Percentiles rank a stretch among this genome's conserved stretches.
phyloP scores from a whole-genome alignment of 2,329 filamentous ascomycete genomes.

The Chaetomiaceae sp. region DNA sequence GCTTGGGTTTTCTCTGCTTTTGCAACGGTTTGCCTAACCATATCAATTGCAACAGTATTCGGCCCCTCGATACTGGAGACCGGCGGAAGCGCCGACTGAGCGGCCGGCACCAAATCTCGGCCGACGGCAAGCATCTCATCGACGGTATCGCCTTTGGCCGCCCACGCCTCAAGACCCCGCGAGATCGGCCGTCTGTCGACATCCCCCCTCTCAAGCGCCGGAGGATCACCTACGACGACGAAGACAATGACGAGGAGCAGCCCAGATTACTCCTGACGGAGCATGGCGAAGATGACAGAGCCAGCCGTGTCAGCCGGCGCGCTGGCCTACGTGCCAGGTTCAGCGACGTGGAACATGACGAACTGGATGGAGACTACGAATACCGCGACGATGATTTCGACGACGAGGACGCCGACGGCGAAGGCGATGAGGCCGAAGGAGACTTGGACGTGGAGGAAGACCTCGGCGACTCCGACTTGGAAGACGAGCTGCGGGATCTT shows the following conservation, averaged over 20 bases:
- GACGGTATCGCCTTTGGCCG: conserved; percentile 84
- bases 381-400: conserved; percentile 9
- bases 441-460: conserved; percentile 24
- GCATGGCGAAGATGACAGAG: conserved; percentile 30
- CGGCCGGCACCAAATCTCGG: conserved; percentile 75
- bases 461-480: conserved; percentile 18
- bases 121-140: conserved; percentile 72
- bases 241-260: conserved; percentile 36
- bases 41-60: conserved; percentile 70
- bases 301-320: too few relatives aligned
- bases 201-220: conserved; percentile 71
- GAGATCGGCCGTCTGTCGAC: conserved; percentile 59
- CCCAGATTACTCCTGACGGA: conserved; percentile 27
- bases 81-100: conserved; percentile 65
- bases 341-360: conserved; percentile 31
- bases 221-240: conserved; percentile 42
- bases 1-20: too few relatives aligned
- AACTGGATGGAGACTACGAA: conserved; percentile 4
- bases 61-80: conserved; percentile 71
- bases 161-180: conserved; percentile 56
- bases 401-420: conserved; percentile 21
- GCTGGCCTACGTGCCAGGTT: conserved; percentile 28
- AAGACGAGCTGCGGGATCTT: conserved; percentile 22
- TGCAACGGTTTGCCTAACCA: conserved; percentile 3
- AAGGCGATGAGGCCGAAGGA: conserved; percentile 11